phyloP scores from a whole-genome alignment of 2,329 filamentous ascomycete species.

The Alternaria infectoria region DNA sequence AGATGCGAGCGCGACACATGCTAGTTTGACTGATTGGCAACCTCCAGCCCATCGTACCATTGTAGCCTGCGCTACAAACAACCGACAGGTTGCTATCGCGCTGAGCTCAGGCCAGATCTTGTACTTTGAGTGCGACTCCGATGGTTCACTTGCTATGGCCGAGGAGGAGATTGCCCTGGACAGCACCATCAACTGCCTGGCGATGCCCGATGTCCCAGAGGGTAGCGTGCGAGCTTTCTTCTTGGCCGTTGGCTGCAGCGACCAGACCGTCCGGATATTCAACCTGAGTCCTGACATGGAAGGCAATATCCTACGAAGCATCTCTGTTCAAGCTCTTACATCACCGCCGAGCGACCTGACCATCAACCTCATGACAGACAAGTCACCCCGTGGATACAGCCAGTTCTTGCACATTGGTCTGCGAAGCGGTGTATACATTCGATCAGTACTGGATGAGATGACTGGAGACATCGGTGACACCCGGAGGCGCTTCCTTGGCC shows the following conservation, averaged over 20 bases:
- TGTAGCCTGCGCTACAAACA: constrained; percentile 90
- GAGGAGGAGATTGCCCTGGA: constrained; percentile 94
- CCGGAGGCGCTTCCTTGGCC: constrained; percentile 89
- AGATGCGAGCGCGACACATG: constrained; percentile 39
- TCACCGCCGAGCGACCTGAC: constrained; percentile 86
- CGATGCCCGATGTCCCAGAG: constrained; percentile 89
- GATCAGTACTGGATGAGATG: constrained; percentile 92
- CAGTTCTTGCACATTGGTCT: constrained; percentile 96
- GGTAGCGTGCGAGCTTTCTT: constrained; percentile 89
- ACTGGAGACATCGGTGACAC: constrained; percentile 96
- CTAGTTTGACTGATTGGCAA: constrained; percentile 89
- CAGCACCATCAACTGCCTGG: constrained; percentile 93
- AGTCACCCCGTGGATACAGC: constrained; percentile 84
- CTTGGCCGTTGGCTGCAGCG: constrained; percentile 94
- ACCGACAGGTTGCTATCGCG: constrained; percentile 89
- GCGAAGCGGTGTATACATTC: constrained; percentile 92
- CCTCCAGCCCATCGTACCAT: constrained; percentile 94
- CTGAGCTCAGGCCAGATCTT: constrained; percentile 96
- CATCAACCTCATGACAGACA: constrained; percentile 96
- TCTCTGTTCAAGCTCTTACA: constrained; percentile 91
- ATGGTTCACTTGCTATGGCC: constrained; percentile 90
- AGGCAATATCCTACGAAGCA: constrained; percentile 71
- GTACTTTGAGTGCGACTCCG: constrained; percentile 96
- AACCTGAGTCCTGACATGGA: constrained; percentile 90
- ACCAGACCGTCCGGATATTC: constrained; percentile 91